phyloP scores from a whole-genome alignment of 192 early-diverging fungal species.

The Chytriomyces hyalinus region DNA sequence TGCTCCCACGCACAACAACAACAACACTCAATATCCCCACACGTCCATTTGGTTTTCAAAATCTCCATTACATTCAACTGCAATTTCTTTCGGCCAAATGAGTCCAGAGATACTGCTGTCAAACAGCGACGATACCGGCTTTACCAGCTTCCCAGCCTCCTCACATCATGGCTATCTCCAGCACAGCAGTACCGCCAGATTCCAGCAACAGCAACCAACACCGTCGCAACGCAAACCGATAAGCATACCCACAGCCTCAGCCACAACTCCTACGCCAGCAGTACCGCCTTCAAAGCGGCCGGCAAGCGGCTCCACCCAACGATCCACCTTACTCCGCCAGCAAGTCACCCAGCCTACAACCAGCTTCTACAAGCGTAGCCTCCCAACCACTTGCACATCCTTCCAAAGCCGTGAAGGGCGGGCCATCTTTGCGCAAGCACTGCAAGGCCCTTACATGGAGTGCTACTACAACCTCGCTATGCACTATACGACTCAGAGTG shows the following conservation, averaged over 20 bases:
- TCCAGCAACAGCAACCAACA: not conserved
- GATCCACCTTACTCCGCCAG: not conserved
- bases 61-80: too few relatives aligned
- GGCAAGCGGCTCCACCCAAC: not conserved
- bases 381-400: constrained; percentile 46
- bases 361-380: constrained; percentile 44
- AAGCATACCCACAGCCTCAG: not conserved
- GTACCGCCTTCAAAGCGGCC: not conserved
- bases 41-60: too few relatives aligned
- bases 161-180: too few relatives aligned
- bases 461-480: constrained; percentile 44
- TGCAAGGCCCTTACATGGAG: constrained; percentile 39
- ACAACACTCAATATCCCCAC: too few relatives aligned
- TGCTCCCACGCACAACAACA: too few relatives aligned
- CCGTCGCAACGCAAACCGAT: not conserved
- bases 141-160: too few relatives aligned
- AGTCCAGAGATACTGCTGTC: too few relatives aligned
- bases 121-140: too few relatives aligned
- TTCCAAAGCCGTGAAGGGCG: constrained; percentile 40
- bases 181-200: too few relatives aligned
- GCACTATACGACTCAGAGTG: constrained; percentile 51
- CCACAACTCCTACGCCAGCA: not conserved
- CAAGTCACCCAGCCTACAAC: not conserved
- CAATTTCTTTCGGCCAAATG: too few relatives aligned
- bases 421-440: constrained; percentile 36